Base-by-base conservation (phyloP, 768 basidiomycete species). In the Tulasnella sp. region DNA sequence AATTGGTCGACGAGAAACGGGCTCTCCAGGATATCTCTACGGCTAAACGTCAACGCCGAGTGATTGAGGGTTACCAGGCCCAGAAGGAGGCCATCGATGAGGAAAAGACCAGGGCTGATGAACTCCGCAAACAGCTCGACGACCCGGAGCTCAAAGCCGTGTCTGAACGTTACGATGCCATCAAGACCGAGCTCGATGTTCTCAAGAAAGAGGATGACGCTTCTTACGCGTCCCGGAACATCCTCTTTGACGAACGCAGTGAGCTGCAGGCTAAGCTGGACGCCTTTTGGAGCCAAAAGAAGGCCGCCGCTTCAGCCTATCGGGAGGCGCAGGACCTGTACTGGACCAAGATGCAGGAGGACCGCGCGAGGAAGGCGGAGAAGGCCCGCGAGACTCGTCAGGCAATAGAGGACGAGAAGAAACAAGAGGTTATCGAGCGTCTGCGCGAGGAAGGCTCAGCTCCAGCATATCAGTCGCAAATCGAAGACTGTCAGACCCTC, bases 401-500 rank as follows among this genome's bases (percentile, higher is more conserved):
- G 19, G 85, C 78, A 22, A 83, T 85, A 67, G 92, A 92, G 68
- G 77, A 81, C 29, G 78, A 80, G 66, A 91, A 87, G 75, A 85
- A 81, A 69, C 74, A 83, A 70, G 91, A 92, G 68, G 76, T 84
- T 60, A 84, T 81, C 9, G 80, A 86, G 64, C 84, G 82, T 41
- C 70, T 97, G 49, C 82, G 87, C 53, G 96, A 99, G 61, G 92
- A 98, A 69, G 96, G 96, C 22, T 81, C 83, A 60, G 67, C 78
- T 22, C 93, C 96, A 25, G 96, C 96, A 0, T 98, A 80, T 78
- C 88, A 90, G 67, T 77, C 82, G 54, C 82, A 97, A 69, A 92
- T 99, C 66, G 91, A 98, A 74, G 96, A 98, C 69, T 97, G 92
- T 73, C 85, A 89, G 68, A 94, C 87, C 2, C 81, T 96, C 64